phyloP scores from a whole-genome alignment of 2,329 filamentous ascomycete genomes.

The Zelopaecilomyces penicillatus region DNA sequence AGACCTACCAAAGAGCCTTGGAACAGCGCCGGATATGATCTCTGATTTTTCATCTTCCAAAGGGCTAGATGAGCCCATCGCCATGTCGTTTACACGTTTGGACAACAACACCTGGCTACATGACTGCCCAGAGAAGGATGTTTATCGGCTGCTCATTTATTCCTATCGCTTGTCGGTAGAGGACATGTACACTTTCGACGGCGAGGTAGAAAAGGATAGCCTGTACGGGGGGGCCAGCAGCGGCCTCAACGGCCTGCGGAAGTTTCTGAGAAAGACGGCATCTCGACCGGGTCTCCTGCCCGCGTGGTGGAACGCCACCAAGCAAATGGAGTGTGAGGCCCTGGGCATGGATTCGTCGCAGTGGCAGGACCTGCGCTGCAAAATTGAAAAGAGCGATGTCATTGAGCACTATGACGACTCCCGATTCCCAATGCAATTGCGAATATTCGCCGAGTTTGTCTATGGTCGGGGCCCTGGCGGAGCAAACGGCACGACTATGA shows the following conservation, averaged over 20 bases:
- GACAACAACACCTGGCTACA: slow-evolving; percentile 34
- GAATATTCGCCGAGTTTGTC: slow-evolving; percentile 37
- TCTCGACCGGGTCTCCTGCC: slow-evolving; percentile 27
- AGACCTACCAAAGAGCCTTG: background rate
- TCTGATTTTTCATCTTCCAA: slow-evolving; percentile 9
- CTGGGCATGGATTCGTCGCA: slow-evolving; percentile 20
- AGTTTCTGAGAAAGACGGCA: slow-evolving; percentile 26
- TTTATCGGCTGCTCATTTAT: slow-evolving; percentile 39
- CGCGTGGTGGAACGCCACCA: slow-evolving; percentile 34
- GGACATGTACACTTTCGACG: slow-evolving; percentile 24
- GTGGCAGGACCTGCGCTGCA: slow-evolving; percentile 17
- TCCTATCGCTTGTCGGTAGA: slow-evolving; percentile 38
- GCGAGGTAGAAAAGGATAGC: slow-evolving; percentile 18
- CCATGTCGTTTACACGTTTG: slow-evolving; percentile 32
- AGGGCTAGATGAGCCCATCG: slow-evolving; percentile 21
- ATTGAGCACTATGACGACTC: slow-evolving; percentile 34
- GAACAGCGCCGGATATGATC: background rate
- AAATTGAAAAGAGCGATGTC: slow-evolving; percentile 27
- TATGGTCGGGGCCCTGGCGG: slow-evolving; percentile 25
- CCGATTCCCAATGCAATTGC: slow-evolving; percentile 40
- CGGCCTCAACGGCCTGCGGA: slow-evolving; percentile 24
- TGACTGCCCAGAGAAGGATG: slow-evolving; percentile 32
- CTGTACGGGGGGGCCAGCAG: slow-evolving; percentile 20
- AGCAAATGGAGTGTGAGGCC: slow-evolving; percentile 28
- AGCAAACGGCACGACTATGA: slow-evolving; percentile 16